Evolutionary conservation across 208 protist species (phyloP).

Genomic region (Leishmania tropica): DNA sequence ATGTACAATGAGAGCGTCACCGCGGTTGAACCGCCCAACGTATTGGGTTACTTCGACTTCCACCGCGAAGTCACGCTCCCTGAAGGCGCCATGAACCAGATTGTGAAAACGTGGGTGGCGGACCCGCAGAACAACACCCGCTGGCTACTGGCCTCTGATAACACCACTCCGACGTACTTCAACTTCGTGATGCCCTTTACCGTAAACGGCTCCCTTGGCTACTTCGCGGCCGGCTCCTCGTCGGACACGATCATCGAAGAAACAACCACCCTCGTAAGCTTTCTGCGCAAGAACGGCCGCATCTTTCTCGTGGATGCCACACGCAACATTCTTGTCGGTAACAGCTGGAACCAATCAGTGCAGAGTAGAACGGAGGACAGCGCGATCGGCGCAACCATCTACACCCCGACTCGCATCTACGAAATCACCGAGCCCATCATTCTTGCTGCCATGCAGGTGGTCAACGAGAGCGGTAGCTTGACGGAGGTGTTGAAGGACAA

Average conservation of each 20-base stretch:
- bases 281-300: conserved; percentile 56
- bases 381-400: conserved; percentile 11
- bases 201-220: conserved; percentile 45
- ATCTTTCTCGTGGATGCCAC: conserved; percentile 58
- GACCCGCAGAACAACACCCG: conserved; percentile 29
- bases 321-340: conserved; percentile 49
- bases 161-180: conserved; percentile 58
- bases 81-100: conserved; percentile 40
- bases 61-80: conserved; percentile 8
- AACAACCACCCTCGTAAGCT: conserved; percentile 40
- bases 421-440: conserved; percentile 55
- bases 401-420: conserved; percentile 30
- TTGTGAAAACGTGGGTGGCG: conserved; percentile 43
- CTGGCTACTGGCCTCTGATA: conserved; percentile 39
- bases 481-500: conserved; percentile 20
- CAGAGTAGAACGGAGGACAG: conserved; percentile 18
- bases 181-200: conserved; percentile 74
- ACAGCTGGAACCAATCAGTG: conserved; percentile 55
- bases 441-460: conserved; percentile 26
- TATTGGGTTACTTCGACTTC: conserved; percentile 28
- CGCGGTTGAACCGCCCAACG: conserved; percentile 16
- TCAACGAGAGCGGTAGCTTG: conserved; percentile 30
- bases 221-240: conserved; percentile 51
- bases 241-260: conserved; percentile 43
- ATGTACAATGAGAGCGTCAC: conserved; percentile 29